Base-by-base conservation (phyloP, 768 basidiomycete species). In the Tricholoma saponaceum region DNA sequence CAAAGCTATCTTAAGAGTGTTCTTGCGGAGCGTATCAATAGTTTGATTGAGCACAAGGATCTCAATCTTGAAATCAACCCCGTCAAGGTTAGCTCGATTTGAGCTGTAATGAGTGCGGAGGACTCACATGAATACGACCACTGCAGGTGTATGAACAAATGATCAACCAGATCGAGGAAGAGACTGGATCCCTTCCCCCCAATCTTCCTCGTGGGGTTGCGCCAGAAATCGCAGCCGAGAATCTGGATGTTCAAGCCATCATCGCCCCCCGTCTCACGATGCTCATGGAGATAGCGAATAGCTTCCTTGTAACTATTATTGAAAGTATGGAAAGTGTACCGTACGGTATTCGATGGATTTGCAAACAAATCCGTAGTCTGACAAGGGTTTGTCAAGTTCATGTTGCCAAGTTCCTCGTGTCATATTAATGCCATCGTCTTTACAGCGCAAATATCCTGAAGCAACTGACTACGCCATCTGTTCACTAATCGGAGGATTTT, bases 271-370 rank as follows among this genome's bases (percentile, higher is more conserved):
- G 97, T 22, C 75, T 98, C 51, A 95, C 95, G 2, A 98, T 99
- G 97, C 81, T 99, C 61, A 98, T 99, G 95, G 97, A 99, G 71
- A 99, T 99, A 59, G 97, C 97, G 50, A 98, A 98, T 67, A 92
- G 90, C 66, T 98, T 99, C 77, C 79, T 99, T 58, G 79, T 93
- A 32, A 99, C 97, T 8, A 99, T 99, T 67, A 98, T 99, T 66
- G 96, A 98, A 61, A 95, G 92, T 61, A 87, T 98, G 87, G 97
- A 99, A 66, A 95, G 90, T 65, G 97, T 98, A 13, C 97, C 97
- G 25, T 99, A 99, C 67, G 97, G 97, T 66, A 99, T 99, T 61
- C 83, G 97, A 62, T 99, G 97, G 97, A 99, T 99, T 69, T 99
- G 97, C 77, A 99, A 99, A 74, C 97, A 99, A 74, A 99, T 99